phyloP scores from a whole-genome alignment of 208 protist species.

The Vickermania spadyakhi region DNA sequence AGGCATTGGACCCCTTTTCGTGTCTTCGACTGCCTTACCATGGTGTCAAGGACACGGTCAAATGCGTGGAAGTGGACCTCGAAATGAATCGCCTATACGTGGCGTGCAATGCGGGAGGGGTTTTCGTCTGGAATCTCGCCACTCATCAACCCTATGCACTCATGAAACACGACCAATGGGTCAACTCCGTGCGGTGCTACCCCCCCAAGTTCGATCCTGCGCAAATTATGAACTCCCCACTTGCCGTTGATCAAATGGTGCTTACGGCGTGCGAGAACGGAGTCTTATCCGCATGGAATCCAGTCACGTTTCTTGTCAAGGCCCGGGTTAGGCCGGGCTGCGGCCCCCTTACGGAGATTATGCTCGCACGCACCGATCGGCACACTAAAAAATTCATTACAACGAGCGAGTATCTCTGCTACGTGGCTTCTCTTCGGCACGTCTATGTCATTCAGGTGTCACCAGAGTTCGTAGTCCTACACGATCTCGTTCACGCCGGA shows the following conservation, averaged over 20 bases:
- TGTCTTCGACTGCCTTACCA: constrained; percentile 13
- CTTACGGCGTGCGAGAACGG: constrained; percentile 3
- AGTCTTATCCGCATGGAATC: not conserved
- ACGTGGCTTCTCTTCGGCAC: constrained; percentile 20
- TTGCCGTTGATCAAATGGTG: not conserved
- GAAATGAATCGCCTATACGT: constrained; percentile 26
- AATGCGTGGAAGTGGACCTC: constrained; percentile 28
- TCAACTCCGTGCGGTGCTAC: constrained; percentile 39
- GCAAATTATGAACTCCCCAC: not conserved
- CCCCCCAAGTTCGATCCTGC: constrained; percentile 10
- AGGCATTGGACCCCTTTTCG: constrained; percentile 22
- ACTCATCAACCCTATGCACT: constrained; percentile 16
- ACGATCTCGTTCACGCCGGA: constrained; percentile 7
- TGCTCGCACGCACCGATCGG: constrained; percentile 1
- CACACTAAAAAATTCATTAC: constrained; percentile 1
- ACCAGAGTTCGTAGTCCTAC: constrained; percentile 7
- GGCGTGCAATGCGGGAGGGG: constrained; percentile 20
- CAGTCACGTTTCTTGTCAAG: not conserved
- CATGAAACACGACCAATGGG: constrained; percentile 21
- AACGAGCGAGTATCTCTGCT: constrained; percentile 12
- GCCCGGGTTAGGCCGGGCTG: not conserved
- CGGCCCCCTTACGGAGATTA: not conserved
- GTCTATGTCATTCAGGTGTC: constrained; percentile 13
- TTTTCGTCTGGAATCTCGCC: constrained; percentile 26
- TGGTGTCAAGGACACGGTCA: constrained; percentile 20